Evolutionary conservation across 2,329 filamentous ascomycete species (phyloP), one percentile per base, ranked within the genome.

Genomic region (Byssochlamys sp.): DNA sequence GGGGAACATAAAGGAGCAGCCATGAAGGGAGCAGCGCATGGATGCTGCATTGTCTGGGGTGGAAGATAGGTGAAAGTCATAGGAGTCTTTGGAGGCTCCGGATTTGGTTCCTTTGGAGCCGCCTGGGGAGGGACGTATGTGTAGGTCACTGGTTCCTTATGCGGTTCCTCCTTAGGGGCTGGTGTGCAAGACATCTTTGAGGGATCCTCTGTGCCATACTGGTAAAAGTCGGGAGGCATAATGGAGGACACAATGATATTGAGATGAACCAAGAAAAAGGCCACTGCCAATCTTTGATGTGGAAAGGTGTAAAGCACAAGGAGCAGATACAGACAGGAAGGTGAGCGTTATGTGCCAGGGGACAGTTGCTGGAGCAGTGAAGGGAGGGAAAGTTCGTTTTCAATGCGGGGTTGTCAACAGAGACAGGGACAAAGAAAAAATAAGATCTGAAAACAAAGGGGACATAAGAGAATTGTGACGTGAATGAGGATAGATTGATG

Each of bases 161-260:
- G 25, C 33, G 55, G 10, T 26, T 49, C 29, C 54, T 56, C 50
- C 12, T 29, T 28, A 7, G 54, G 11, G 14, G 50, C 35, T 4
- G 35, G 28, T 28, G 49, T 52, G 52, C 54, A 49, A 25, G 55
- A 53, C 39, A 55, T 19, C 49, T 57, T 53, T 9, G 45, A 60
- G 33, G 60, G 58, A n/a, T 62, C 57, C 5, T 56, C 33, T 9
- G 28, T 45, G 29, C 60, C 60, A 56, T 62, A 62, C 48, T 60
- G 59, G 58, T 60, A 62, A 25, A 54, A 62, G 49, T 45, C 39
- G 5, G 5, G 14, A 6, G 39, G 9, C 39, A 45, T 45, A 45
- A 19, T 19, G 39, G n/a, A 45, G 39, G 39, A 3, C 39, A 19
- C 6, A 6, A n/a, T 2, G 39, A 45, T 45, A 4, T 45, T 19